These are phyloP conservation scores for Musa acuminata DNA, from an alignment of 176 grass and related monocot genomes.

Conservation along the genomic window DNA sequence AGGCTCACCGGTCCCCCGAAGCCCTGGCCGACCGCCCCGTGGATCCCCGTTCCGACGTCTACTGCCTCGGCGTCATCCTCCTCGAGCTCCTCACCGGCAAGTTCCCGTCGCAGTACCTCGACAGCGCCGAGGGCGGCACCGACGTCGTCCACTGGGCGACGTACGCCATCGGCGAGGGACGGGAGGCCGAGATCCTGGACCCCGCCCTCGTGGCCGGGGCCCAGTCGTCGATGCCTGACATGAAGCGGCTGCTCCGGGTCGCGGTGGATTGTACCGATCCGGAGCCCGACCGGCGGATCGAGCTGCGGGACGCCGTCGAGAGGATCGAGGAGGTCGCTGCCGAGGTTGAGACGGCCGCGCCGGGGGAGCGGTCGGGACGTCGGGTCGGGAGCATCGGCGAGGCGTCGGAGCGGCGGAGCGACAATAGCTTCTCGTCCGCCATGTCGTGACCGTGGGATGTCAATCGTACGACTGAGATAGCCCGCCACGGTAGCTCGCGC, in stretches of 20 bases:
- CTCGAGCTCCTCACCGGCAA: conserved; percentile 93
- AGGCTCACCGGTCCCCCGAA: conserved; percentile 51
- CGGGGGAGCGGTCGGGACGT: conserved; percentile 30
- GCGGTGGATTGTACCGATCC: conserved; percentile 40
- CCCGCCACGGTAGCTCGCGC: background rate
- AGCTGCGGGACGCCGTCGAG: conserved; percentile 38
- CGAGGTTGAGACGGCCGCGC: background rate
- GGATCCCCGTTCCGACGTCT: conserved; percentile 59
- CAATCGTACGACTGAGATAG: background rate
- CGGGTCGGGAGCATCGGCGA: conserved; percentile 29
- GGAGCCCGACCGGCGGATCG: conserved; percentile 37
- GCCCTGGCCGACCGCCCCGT: conserved; percentile 19
- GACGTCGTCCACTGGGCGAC: conserved; percentile 82
- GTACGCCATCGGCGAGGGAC: conserved; percentile 37
- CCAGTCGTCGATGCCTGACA: conserved; percentile 56
- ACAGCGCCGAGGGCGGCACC: conserved; percentile 61
- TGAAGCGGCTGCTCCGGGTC: conserved; percentile 55
- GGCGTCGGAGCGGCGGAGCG: conserved; percentile 25
- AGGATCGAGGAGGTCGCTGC: conserved; percentile 48
- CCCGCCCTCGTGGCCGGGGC: conserved; percentile 36
- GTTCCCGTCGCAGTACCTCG: conserved; percentile 71
- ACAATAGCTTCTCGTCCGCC: background rate
- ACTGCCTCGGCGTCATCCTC: conserved; percentile 81
- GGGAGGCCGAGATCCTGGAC: conserved; percentile 66
- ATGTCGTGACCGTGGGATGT: background rate